These are phyloP conservation scores for Sporisorium sorghi DNA, from an alignment of 1,284 basidiomycete species.

Conservation along the genomic window DNA sequence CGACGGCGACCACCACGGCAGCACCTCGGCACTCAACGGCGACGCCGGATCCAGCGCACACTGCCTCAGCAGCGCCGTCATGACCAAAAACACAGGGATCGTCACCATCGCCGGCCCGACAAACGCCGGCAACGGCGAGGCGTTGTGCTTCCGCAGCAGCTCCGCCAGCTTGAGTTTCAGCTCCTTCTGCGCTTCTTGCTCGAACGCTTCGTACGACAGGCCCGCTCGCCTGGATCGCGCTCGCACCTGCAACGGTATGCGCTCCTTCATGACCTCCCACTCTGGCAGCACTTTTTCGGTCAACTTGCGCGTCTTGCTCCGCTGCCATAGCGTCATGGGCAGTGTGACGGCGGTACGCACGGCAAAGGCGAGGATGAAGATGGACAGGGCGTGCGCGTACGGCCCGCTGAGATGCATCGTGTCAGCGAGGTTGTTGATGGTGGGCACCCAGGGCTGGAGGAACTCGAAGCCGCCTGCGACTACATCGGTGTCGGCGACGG, in stretches of 20 bases:
- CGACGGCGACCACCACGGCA: slow-evolving; percentile 65
- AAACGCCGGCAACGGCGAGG: slow-evolving; percentile 56
- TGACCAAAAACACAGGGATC: slow-evolving; percentile 61
- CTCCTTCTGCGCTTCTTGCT: slow-evolving; percentile 67
- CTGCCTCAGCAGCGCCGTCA: slow-evolving; percentile 59
- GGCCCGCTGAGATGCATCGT: slow-evolving; percentile 48
- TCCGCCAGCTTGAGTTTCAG: slow-evolving; percentile 51
- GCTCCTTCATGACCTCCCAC: slow-evolving; percentile 74
- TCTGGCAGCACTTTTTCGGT: slow-evolving; percentile 79
- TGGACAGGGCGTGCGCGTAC: slow-evolving; percentile 74
- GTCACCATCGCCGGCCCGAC: slow-evolving; percentile 57
- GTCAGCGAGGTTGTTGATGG: slow-evolving; percentile 47
- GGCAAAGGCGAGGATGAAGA: slow-evolving; percentile 79
- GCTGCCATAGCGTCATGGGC: slow-evolving; percentile 84
- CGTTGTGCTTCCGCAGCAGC: slow-evolving; percentile 54
- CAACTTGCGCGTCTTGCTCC: slow-evolving; percentile 75
- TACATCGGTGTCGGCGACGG: slow-evolving; percentile 9
- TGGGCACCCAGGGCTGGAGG: slow-evolving; percentile 46
- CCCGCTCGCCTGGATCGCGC: slow-evolving; percentile 74
- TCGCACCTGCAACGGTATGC: slow-evolving; percentile 70
- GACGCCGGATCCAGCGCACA: slow-evolving; percentile 45
- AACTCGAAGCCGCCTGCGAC: slow-evolving; percentile 44
- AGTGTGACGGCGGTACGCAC: slow-evolving; percentile 78
- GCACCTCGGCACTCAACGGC: slow-evolving; percentile 50
- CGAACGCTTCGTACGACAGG: slow-evolving; percentile 73